Conservation (phyloP, 1,139 yeast genomes). For the Protomyces arabidopsidicola region DNA sequence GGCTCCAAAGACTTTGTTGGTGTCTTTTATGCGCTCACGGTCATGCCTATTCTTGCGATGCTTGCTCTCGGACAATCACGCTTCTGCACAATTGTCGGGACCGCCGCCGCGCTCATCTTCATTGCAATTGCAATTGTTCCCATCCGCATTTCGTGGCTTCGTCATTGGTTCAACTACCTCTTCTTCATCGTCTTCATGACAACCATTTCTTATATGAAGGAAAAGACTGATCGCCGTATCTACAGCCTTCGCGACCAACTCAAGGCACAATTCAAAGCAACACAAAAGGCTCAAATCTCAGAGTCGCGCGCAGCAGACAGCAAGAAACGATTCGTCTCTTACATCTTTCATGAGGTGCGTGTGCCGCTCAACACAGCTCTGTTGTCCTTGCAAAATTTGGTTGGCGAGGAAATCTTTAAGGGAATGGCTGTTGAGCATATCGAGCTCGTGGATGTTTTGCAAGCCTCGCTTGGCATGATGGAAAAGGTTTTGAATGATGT, state of each 20-base stretch:
- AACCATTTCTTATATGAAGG: constrained; percentile 16
- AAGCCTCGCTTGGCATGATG: constrained; percentile 24
- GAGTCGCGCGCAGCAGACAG: constrained; percentile 22
- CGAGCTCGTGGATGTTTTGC: constrained; percentile 23
- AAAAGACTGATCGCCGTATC: constrained; percentile 14
- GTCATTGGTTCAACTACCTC: constrained; percentile 16
- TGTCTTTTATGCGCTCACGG: constrained; percentile 10
- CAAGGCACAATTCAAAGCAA: constrained; percentile 22
- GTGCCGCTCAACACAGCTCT: constrained; percentile 24
- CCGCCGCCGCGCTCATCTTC: constrained; percentile 1
- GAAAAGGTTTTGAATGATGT: constrained; percentile 25
- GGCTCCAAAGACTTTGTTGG: constrained; percentile 19
- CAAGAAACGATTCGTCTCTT: constrained; percentile 23
- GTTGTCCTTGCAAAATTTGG: constrained; percentile 12
- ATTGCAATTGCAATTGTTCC: constrained; percentile 10
- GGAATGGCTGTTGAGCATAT: constrained; percentile 11
- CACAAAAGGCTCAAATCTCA: constrained; percentile 23
- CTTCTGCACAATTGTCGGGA: constrained; percentile 1
- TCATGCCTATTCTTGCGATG: constrained; percentile 16
- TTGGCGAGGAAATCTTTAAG: constrained; percentile 23
- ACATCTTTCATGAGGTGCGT: constrained; percentile 25
- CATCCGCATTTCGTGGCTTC: constrained; percentile 3
- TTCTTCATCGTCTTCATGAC: constrained; percentile 10
- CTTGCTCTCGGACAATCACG: constrained; percentile 9
- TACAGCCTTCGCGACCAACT: constrained; percentile 17